phyloP scores from a whole-genome alignment of 495 filamentous ascomycete genomes.

The Parathielavia appendiculata region DNA sequence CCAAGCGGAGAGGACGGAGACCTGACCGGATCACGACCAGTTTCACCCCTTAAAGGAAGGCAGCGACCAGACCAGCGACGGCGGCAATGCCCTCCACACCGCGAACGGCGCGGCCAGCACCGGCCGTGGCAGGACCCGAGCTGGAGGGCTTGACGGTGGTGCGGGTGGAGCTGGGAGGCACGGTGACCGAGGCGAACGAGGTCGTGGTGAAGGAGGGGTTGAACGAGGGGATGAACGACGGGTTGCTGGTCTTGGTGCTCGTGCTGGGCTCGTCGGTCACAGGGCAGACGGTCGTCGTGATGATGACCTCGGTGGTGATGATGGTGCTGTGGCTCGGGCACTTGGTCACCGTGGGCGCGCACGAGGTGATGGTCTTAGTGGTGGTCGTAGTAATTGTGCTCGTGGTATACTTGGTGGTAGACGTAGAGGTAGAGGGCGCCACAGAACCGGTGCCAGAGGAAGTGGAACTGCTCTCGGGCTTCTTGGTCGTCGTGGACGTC shows the following conservation, averaged over 20 bases:
- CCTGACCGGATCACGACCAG: not conserved
- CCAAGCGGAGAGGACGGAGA: not conserved
- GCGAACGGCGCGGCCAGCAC: constrained; percentile 23
- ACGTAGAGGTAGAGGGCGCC: constrained; percentile 4
- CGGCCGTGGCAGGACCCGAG: constrained; percentile 19
- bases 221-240: constrained; percentile 7
- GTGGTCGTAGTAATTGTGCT: constrained; percentile 56
- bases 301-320: constrained; percentile 49
- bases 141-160: constrained; percentile 8
- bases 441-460: constrained; percentile 15
- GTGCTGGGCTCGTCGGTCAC: constrained; percentile 38
- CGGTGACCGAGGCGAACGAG: not conserved
- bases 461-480: constrained; percentile 15
- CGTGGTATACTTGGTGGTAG: constrained; percentile 39
- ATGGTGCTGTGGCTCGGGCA: constrained; percentile 51
- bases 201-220: constrained; percentile 10
- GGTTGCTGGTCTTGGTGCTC: not conserved
- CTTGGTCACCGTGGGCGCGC: constrained; percentile 49
- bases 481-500: constrained; percentile 3
- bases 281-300: constrained; percentile 57
- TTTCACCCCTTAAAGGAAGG: constrained; percentile 20
- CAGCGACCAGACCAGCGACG: constrained; percentile 21
- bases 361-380: constrained; percentile 53
- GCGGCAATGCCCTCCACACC: constrained; percentile 19
- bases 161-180: not conserved